A percentile compares a stretch with the other conserved stretches of the same genome.
Evolutionary conservation across 2,329 filamentous ascomycete genomes (phyloP).

Genomic region (Tolypocladium ophioglossoides): DNA sequence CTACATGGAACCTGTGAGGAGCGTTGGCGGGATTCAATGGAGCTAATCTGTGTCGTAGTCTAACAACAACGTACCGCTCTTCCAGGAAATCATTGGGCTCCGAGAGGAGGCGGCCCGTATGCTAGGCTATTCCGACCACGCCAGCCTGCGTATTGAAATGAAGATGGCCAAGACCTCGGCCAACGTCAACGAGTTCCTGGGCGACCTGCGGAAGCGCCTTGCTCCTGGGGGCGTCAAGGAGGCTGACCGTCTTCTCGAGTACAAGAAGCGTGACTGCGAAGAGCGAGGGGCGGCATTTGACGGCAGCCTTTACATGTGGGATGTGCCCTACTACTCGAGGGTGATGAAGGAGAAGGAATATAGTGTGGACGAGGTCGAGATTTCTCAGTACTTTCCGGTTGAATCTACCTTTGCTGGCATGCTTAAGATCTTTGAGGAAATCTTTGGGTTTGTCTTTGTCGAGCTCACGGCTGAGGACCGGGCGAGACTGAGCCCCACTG

Average conservation of each 20-base stretch:
- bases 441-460: conserved; percentile 72
- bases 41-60: conserved; percentile 25
- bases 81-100: conserved; percentile 63
- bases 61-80: conserved; percentile 61
- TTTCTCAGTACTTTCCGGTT: conserved; percentile 77
- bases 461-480: conserved; percentile 59
- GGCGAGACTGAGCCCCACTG: conserved; percentile 52
- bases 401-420: conserved; percentile 64
- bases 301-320: conserved; percentile 72
- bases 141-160: conserved; percentile 64
- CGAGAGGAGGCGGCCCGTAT: conserved; percentile 70
- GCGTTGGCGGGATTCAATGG: background rate
- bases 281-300: conserved; percentile 49
- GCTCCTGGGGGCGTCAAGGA: conserved; percentile 61
- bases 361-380: conserved; percentile 66
- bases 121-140: conserved; percentile 68
- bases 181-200: conserved; percentile 63
- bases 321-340: conserved; percentile 69
- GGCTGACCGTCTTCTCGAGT: conserved; percentile 54
- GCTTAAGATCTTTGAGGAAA: conserved; percentile 73
- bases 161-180: conserved; percentile 77
- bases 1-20: too few species aligned
- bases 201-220: conserved; percentile 57
- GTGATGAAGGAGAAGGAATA: conserved; percentile 74
- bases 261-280: conserved; percentile 63